phyloP scores from a whole-genome alignment of 1,139 yeast species.

The Suhomyces bolitotheri region DNA sequence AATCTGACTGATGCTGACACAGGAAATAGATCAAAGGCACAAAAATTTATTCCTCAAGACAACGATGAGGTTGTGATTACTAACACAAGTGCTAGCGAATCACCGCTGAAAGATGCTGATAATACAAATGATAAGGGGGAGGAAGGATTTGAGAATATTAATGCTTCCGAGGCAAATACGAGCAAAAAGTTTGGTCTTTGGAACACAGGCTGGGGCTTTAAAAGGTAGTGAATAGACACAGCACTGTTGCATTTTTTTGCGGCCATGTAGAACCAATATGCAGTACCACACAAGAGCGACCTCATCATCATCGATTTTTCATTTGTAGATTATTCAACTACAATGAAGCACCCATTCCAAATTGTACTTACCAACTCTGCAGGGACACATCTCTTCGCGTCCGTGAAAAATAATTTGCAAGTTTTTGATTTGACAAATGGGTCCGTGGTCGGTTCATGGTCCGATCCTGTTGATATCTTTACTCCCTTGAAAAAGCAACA shows the following conservation, averaged over 20 bases:
- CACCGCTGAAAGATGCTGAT: background rate
- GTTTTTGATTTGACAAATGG: conserved; percentile 44
- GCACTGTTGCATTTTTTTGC: no score
- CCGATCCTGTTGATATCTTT: conserved; percentile 51
- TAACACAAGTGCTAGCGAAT: background rate
- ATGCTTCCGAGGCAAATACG: conserved; percentile 6
- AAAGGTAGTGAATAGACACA: no score
- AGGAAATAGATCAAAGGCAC: conserved; percentile 10
- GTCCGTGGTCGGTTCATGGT: conserved; percentile 53
- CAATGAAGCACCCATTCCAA: conserved; percentile 72
- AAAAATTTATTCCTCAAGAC: conserved; percentile 15
- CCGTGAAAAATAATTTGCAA: conserved; percentile 57
- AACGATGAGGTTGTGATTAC: conserved; percentile 5
- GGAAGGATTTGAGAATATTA: conserved; percentile 8
- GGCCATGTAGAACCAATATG: no score
- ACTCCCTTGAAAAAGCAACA: conserved; percentile 47
- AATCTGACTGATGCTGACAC: background rate
- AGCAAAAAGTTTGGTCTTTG: conserved; percentile 14
- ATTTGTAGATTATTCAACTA: background rate
- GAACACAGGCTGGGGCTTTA: conserved; percentile 19
- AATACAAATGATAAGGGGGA: conserved; percentile 2
- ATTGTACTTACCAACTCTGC: conserved; percentile 43
- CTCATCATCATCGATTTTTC: conserved; percentile 4
- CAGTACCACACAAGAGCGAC: no score
- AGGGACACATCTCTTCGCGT: conserved; percentile 52